Percentiles rank a stretch among this genome's conserved stretches.
phyloP scores from a whole-genome alignment of 192 early-diverging fungal genomes.

The Entomortierella chlamydospora region DNA sequence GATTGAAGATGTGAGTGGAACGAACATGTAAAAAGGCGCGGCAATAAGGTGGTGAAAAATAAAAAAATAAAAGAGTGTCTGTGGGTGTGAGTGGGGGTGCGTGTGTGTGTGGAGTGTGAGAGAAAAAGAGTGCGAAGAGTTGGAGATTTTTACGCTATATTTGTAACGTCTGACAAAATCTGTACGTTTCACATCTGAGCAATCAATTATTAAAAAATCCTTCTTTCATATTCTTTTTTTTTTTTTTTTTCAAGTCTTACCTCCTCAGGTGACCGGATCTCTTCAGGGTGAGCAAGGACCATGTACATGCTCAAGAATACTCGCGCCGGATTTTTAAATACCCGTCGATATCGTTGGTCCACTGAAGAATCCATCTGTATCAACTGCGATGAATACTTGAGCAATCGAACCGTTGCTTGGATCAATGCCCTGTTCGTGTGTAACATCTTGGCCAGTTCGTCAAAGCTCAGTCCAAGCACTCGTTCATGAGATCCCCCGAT shows the following conservation, averaged over 20 bases:
- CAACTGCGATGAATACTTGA: slow-evolving; percentile 40
- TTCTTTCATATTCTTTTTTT: slow-evolving; percentile 61
- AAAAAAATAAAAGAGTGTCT: not conserved
- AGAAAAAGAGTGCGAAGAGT: no score
- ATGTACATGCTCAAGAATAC: slow-evolving; percentile 81
- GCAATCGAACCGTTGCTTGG: slow-evolving; percentile 54
- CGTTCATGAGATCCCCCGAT: slow-evolving; percentile 39
- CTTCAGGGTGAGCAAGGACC: slow-evolving; percentile 71
- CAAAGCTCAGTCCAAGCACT: slow-evolving; percentile 34
- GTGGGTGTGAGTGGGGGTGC: no score
- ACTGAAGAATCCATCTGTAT: slow-evolving; percentile 6
- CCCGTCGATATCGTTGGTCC: not conserved
- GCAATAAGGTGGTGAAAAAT: not conserved
- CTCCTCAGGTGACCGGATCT: slow-evolving; percentile 67
- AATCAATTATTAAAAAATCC: slow-evolving; percentile 6
- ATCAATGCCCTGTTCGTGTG: slow-evolving; percentile 50
- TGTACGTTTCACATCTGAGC: no score
- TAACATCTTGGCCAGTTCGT: slow-evolving; percentile 36
- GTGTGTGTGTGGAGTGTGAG: no score
- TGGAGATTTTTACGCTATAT: no score
- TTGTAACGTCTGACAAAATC: no score
- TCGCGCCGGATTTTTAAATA: slow-evolving; percentile 55
- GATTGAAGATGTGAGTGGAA: not conserved
- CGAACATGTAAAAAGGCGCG: not conserved
- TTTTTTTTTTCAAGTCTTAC: slow-evolving; percentile 62